Evolutionary conservation across 163 green algal species (phyloP), one percentile per base, ranked within the genome.

Genomic region (Scenedesmus sp.): DNA sequence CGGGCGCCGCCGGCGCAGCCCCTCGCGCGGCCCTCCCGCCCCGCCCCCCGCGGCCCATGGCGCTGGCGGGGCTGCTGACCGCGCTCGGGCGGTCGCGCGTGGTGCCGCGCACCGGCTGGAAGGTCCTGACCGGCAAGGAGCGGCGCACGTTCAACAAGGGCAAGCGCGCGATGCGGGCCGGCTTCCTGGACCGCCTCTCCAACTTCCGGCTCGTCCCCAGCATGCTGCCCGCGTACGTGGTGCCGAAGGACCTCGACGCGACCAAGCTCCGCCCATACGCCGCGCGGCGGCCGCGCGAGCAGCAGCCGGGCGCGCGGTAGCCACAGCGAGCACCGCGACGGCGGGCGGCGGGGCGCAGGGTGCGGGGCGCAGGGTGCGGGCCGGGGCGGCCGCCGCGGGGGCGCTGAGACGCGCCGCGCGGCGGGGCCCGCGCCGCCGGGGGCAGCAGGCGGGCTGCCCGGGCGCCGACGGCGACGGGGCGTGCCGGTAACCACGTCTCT

Each of bases 131-230:
- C 9, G 83, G 84, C 29, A 95, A 95, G 77, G 33, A 86, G 33
- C 87, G 83, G 7, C 58, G 58, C 4, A 78, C 80, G 10, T 92
- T 89, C 60, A 94, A 94, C 85, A 95, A 95, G 71, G 91, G 91
- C 45, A 94, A 94, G 70, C 85, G 91, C 18, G 81, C 63, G 9
- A 45, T 69, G 29, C 47, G 86, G 0, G 86, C 86, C 13, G 91
- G 91, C 3, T 70, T 73, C 3, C 82, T 93, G 63, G 62, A 72
- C 11, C 29, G 36, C 3, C 26, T 63, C 81, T 77, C 80, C 53
- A 66, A 58, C 20, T 93, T 90, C 44, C 17, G 75, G 26, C 20
- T 90, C 6, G 10, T 85, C 57, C 36, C 71, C 2, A 65, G 53
- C 39, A 89, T 86, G 77, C 65, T 91, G 34, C 90, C 90, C 5